Evolutionary conservation across 352 stramenopile species (phyloP), one percentile per base, ranked within the genome.

Genomic region (Globisporangium spinosum): DNA sequence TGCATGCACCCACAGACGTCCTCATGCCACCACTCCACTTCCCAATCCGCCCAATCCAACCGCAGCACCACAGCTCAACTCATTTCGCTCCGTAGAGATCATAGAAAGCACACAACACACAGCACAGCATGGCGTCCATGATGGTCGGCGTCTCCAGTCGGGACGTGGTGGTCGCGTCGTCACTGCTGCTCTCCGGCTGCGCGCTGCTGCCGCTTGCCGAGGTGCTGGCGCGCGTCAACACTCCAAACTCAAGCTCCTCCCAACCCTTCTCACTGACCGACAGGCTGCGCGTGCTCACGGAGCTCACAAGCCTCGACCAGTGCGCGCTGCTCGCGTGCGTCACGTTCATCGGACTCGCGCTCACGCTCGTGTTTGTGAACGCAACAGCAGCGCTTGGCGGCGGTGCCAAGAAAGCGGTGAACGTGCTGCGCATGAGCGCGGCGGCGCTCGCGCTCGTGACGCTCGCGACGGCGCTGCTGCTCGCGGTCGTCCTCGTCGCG

Each of bases 141-240:
- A 25, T 38, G 10, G 29, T 62, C 56, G n/a, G 56, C 32, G 32
- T 62, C 17, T 62, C 56, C 56, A 62, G 56, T 49, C 56, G 56
- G 9, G 56, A 62, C 56, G 35, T 62, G 20, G 59, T 58, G 12
- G 34, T 74, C 56, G 56, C 56, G 29, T 62, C 56, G 9, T 35
- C 56, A 10, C n/a, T 62, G 5, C 62, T 74, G 43, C 49, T 83
- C 12, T 59, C 51, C 2, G 70, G 69, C 13, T 70, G 74, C 3
- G 77, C 70, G 3, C 61, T 77, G 10, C 65, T 84, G 3, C 74
- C 77, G 38, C 66, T 76, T 15, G 57, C 77, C 13, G 77, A 84
- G 49, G 43, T 82, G 29, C 15, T 59, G 35, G 10, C 43, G n/a
- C 68, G 64, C 35, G n/a, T 49, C n/a, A 68, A 9, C 49, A 34